Base-by-base conservation (phyloP, 192 early-diverging fungal genomes). In the Gonapodya prolifera region DNA sequence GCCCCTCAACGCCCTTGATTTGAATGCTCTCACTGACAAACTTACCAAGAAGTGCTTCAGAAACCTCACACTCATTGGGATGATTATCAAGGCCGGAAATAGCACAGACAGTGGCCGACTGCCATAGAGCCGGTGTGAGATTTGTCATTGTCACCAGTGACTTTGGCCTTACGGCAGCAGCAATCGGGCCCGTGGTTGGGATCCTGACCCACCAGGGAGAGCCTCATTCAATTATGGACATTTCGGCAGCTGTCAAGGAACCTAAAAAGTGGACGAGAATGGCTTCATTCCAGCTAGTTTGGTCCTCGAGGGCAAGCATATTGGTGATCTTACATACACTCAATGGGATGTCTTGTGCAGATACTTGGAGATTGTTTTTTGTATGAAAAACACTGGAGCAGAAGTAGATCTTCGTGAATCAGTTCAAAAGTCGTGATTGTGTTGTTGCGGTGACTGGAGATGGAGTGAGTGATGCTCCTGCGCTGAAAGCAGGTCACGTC, bases 71-170 rank as follows among this genome's bases (percentile, higher is more conserved):
- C 80, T 92, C 33, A 80, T 95, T 17, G 94, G 92, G 0, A 81
- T 96, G 28, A 86, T 92, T 30, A 35, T 93, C 93, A n/a, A 87
- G 93, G 34, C 83, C 84, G 18, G 94, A 94, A 78, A 89, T 91
- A 33, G 83, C 82, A 2, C 79, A 84, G n/a, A 85, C 91, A 1
- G 87, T 97, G 34, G 83, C 76, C 34, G 84, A 78, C 0, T 87
- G 87, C 70, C 86, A 87, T 34, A 70, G 80, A 33, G 93, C 94
- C 0, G 90, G 90, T 29, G 80, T 93, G 45, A 85, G 91, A 34
- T 84, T 96, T 69, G 89, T 91, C 77, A 94, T 96, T 94, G 78
- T 92, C 69, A 95, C 93, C 32, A 93, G 93, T 75, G 93, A 95
- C 75, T 91, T 89, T 78, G 81, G 84, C 30, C 78, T 87, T 30